phyloP scores from a whole-genome alignment of 164 flowering plant species.

The Saururus chinensis region DNA sequence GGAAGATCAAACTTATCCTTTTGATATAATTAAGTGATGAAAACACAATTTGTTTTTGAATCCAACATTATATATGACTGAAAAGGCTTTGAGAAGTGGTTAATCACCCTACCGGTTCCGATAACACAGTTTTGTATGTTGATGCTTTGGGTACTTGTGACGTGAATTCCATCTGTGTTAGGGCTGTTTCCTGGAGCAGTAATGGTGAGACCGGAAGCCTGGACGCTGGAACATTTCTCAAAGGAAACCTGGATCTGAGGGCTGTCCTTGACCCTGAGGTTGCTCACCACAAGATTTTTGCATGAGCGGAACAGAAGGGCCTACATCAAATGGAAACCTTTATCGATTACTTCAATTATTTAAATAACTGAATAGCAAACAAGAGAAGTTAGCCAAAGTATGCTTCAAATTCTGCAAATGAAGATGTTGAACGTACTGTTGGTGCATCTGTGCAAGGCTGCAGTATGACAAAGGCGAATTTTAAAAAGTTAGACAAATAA shows the following conservation, averaged over 20 bases:
- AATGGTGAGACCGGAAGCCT: conserved; percentile 5
- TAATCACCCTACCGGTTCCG: conserved; percentile 42
- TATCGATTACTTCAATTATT: no score
- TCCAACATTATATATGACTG: neutral
- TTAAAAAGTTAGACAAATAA: neutral
- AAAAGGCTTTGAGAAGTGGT: neutral
- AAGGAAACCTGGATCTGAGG: conserved; percentile 70
- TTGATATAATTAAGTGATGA: neutral
- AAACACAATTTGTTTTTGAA: neutral
- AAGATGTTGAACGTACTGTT: conserved; percentile 40
- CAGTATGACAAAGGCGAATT: conserved; percentile 5
- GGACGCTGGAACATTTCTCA: conserved; percentile 20
- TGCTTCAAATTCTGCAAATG: neutral
- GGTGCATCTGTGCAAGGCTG: conserved; percentile 87
- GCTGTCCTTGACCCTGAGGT: conserved; percentile 37
- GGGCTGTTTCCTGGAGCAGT: conserved; percentile 11
- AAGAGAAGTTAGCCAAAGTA: neutral
- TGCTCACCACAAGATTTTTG: conserved; percentile 37
- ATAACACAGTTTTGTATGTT: conserved; percentile 27
- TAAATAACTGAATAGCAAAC: no score
- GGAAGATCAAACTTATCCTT: neutral
- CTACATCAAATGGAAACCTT: conserved; percentile 18
- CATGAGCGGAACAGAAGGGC: conserved; percentile 56
- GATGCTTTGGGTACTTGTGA: conserved; percentile 37
- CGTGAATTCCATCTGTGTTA: conserved; percentile 26